A percentile compares a stretch with the other conserved stretches of the same genome.
phyloP scores from a whole-genome alignment of 2,329 filamentous ascomycete species.

The Talaromyces islandicus region DNA sequence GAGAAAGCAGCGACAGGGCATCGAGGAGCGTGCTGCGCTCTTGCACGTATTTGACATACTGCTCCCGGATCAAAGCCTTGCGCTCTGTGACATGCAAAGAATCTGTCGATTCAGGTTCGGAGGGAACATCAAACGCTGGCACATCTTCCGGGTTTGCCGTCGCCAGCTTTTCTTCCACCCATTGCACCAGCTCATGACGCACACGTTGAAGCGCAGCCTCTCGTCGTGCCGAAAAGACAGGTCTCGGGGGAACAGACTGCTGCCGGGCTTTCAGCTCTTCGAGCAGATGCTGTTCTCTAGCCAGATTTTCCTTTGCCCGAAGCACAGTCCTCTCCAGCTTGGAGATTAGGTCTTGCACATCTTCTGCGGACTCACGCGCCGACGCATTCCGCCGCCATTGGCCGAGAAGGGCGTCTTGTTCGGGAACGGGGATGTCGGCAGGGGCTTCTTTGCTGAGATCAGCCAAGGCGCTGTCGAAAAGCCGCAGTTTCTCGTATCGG shows the following conservation, averaged over 20 bases:
- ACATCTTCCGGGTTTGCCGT: conserved; percentile 27
- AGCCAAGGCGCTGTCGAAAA: conserved; percentile 42
- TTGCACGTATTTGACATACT: conserved; percentile 31
- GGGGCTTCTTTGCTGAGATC: conserved; percentile 24
- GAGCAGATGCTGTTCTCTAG: conserved; percentile 29
- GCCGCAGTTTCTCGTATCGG: conserved; percentile 40
- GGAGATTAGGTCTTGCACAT: conserved; percentile 29
- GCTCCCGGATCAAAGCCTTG: conserved; percentile 26
- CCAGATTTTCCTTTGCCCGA: conserved; percentile 29
- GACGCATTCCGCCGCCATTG: conserved; percentile 14
- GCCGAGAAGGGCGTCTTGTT: conserved; percentile 9
- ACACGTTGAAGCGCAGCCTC: conserved; percentile 38
- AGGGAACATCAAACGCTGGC: conserved; percentile 18
- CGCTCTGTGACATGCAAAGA: conserved; percentile 25
- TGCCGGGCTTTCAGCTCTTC: conserved; percentile 24
- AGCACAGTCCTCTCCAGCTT: conserved; percentile 35
- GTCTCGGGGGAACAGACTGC: not conserved
- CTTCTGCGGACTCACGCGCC: conserved; percentile 12
- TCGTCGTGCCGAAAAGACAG: conserved; percentile 14
- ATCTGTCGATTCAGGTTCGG: conserved; percentile 24
- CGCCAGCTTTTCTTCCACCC: conserved; percentile 45
- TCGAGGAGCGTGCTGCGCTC: conserved; percentile 31
- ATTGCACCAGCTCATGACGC: conserved; percentile 44
- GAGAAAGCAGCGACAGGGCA: conserved; percentile 29
- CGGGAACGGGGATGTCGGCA: not conserved